phyloP scores from a whole-genome alignment of 2,329 filamentous ascomycete genomes.

The Ophioceras dolichostomum region DNA sequence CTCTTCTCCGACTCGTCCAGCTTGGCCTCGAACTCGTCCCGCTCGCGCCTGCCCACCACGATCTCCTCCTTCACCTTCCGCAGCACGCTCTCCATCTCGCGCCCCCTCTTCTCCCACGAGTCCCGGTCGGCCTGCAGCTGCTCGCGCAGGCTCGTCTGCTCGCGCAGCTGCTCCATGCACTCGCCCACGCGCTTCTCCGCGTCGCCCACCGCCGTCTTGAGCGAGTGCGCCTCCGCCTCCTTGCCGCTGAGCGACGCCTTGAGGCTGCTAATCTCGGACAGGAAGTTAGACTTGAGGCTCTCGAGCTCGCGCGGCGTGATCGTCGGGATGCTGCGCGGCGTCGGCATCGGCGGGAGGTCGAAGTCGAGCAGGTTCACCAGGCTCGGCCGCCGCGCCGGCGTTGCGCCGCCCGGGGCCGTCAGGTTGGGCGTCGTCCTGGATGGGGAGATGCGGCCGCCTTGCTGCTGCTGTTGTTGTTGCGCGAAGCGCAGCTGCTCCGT shows the following conservation, averaged over 20 bases:
- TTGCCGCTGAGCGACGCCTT: conserved; percentile 86
- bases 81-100: conserved; percentile 76
- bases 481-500: conserved; percentile 55
- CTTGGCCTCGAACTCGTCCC: conserved; percentile 64
- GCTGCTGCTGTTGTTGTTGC: conserved; percentile 16
- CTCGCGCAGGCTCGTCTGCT: conserved; percentile 60
- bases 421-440: conserved; percentile 18
- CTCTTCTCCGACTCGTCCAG: conserved; percentile 67
- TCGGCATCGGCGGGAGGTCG: conserved; percentile 87
- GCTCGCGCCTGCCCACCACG: conserved; percentile 63
- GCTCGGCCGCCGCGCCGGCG: conserved; percentile 24
- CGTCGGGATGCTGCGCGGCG: conserved; percentile 79
- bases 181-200: conserved; percentile 87
- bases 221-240: conserved; percentile 77
- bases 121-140: conserved; percentile 62
- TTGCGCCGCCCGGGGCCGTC: conserved; percentile 5
- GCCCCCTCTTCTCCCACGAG: conserved; percentile 72
- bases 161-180: conserved; percentile 70
- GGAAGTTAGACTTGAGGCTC: conserved; percentile 77
- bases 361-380: conserved; percentile 70
- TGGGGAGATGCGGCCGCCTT: conserved; percentile 19
- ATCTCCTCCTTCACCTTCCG: conserved; percentile 74
- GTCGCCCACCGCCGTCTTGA: conserved; percentile 79
- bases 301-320: conserved; percentile 90
- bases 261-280: conserved; percentile 89